Base-by-base conservation (phyloP, 805 yeast genomes). In the Saitoella complicata region DNA sequence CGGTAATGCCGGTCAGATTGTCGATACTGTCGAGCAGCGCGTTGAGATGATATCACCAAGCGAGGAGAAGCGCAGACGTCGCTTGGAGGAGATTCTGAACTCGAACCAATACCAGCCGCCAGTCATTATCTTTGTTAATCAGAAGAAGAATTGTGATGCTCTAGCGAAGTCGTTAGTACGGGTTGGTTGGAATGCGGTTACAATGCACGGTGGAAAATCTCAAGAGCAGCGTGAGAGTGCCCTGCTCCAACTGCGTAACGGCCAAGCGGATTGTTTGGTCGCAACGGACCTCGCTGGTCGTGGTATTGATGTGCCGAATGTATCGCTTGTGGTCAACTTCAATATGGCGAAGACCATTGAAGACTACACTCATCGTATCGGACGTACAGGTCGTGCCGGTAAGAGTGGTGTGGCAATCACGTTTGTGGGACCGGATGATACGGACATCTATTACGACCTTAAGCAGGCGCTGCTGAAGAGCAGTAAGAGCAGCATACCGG, bases 201-300 rank as follows among this genome's bases (percentile, higher is more conserved):
- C 78, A 0, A 70, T 88, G 54, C 96, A 88, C 61, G 97, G 97
- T 9, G 78, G 87, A 0, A 83, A 81, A 57, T 70, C 79, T 1
- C 98, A 88, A 61, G 81, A 75, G 8, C 79, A 79, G 54, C 73
- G 98, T 61, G 97, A 88, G 56, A 62, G 62, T n/a, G 81, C 94
- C 0, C 68, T 88, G 11, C 62, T 65, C 7, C 67, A 73, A 33
- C 69, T 88, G 49, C 68, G 78, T 39, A 51, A 61, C 5, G 78
- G 80, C 1, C 61, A 64, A 29, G 71, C 71, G 0, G 78, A 76
- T 43, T 67, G 83, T 5, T 62, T 88, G 38, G 77, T 88, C 11
- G 97, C 96, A 3, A 91, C 97, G 0, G 95, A 88, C 59, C 85
- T 88, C 29, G 96, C 96, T 0, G 94, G 95, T 2, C 73, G 98